Base-by-base conservation (phyloP, 176 grass and related monocot species). In the Miscanthus lutarioriparius region DNA sequence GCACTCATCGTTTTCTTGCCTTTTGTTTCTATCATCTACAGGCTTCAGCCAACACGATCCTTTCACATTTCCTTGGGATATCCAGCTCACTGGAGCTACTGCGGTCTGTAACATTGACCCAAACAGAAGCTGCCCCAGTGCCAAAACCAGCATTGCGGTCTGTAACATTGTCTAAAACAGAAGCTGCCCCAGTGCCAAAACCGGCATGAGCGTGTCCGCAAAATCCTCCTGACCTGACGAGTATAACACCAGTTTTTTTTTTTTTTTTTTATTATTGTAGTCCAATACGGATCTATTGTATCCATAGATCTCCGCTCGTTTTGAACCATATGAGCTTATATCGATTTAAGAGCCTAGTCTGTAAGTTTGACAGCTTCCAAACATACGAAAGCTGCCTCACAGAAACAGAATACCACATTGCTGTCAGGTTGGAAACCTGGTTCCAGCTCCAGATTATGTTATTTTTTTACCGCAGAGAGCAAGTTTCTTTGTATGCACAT, bases 1-100 rank as follows among this genome's bases (percentile, higher is more conserved):
- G 19, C 33, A 75, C 22, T 20, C 6, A 72, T 23, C 39, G 8
- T 58, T 70, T 63, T 33, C 43, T 68, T 64, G 19, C 0, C 14
- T 32, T 74, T 4, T 54, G 65, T 61, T 82, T 16, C 39, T 14
- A 12, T 62, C n/a, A 51, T 89, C 40, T 5, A 40, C 89, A 94
- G 93, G 91, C 96, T 82, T 99, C 93, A 83, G 91, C 88, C 44
- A 99, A 99, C 54, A 94, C 91, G 10, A 91, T 96, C 48, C 88
- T 94, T 47, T 96, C 93, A 11, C 96, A 99, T 89, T 94, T 99
- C 73, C 78, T 96, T n/a, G 96, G 96, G 23, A 72, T 96, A 17
- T 91, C 84, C 19, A 92, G 58, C 88, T 92, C 91, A 44, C 78
- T 99, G 64, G 96, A 99, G 79, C 80, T 96, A 35, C 75, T 94